Conservation (phyloP, 2,329 filamentous ascomycete genomes). For the Chalaropsis ovoidea region DNA sequence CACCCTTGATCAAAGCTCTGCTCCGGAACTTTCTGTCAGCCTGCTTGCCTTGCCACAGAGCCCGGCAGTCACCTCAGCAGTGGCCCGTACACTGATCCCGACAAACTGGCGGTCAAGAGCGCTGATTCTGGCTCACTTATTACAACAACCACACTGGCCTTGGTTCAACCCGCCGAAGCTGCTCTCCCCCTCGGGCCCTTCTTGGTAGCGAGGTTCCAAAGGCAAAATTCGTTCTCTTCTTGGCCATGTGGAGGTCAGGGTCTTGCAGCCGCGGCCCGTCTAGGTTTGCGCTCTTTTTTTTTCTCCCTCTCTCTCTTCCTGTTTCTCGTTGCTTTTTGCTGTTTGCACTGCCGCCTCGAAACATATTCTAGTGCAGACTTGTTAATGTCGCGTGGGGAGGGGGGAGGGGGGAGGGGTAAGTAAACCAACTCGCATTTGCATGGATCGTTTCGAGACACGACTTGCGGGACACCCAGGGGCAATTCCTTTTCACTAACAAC, state of each 20-base stretch:
- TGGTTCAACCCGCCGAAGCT: too few relatives aligned
- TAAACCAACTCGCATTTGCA: too few relatives aligned
- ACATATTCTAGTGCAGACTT: neutral
- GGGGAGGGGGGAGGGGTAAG: neutral
- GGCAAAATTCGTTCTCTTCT: neutral
- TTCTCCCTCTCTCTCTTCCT: neutral
- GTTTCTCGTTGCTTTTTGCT: neutral
- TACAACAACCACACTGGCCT: neutral
- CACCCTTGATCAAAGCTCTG: slow-evolving; percentile 1
- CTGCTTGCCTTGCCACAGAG: neutral
- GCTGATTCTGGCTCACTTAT: neutral
- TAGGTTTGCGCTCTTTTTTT: neutral
- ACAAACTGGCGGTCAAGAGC: slow-evolving; percentile 11
- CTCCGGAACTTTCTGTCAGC: slow-evolving; percentile 8
- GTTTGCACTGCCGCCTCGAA: neutral
- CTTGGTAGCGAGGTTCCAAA: neutral
- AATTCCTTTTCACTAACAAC: neutral
- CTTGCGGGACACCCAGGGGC: neutral
- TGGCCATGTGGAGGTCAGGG: slow-evolving; percentile 1
- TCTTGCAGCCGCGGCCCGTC: neutral
- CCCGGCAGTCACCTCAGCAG: slow-evolving; percentile 4
- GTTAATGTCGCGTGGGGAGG: neutral
- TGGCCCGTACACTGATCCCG: neutral
- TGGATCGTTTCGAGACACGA: slow-evolving; percentile 4
- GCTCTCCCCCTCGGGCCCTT: neutral